A percentile compares a stretch with the other conserved stretches of the same genome.
Evolutionary conservation across 2,329 filamentous ascomycete species (phyloP).

Genomic region (Ascochyta fabae): DNA sequence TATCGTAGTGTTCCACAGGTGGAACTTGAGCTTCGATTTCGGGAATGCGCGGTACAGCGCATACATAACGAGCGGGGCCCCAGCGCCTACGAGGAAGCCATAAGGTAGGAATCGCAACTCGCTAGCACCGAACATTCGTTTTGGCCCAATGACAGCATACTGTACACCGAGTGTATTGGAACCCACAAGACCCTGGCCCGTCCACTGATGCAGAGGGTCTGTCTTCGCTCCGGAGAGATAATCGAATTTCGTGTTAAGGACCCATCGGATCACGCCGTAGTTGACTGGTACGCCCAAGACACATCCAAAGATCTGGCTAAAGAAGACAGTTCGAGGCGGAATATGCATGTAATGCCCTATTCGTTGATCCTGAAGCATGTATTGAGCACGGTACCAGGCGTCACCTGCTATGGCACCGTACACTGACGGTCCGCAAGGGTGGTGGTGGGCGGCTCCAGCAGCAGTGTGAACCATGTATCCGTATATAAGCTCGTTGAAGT

Average conservation of each 20-base stretch:
- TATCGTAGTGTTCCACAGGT: constrained; percentile 66
- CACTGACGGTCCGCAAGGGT: constrained; percentile 63
- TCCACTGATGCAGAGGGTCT: constrained; percentile 68
- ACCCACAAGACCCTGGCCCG: constrained; percentile 60
- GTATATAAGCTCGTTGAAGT: constrained; percentile 66
- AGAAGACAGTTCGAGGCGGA: constrained; percentile 65
- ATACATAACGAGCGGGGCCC: constrained; percentile 57
- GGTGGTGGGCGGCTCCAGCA: constrained; percentile 54
- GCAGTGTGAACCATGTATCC: constrained; percentile 64
- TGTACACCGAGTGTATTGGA: constrained; percentile 64
- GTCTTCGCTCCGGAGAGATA: constrained; percentile 59
- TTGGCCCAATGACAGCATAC: constrained; percentile 65
- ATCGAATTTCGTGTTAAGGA: constrained; percentile 63
- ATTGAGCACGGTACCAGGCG: constrained; percentile 57
- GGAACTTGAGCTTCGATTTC: constrained; percentile 59
- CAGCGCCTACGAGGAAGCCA: constrained; percentile 60
- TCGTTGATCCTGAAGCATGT: constrained; percentile 67
- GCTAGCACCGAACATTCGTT: constrained; percentile 56
- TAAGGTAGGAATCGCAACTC: constrained; percentile 60
- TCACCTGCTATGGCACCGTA: constrained; percentile 67
- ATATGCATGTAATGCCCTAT: constrained; percentile 71
- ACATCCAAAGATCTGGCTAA: constrained; percentile 66
- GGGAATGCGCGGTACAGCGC: constrained; percentile 62
- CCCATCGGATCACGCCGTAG: constrained; percentile 67
- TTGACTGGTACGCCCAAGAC: constrained; percentile 66